Base-by-base conservation (phyloP, 768 basidiomycete genomes). In the Fomitopsis pulvina region DNA sequence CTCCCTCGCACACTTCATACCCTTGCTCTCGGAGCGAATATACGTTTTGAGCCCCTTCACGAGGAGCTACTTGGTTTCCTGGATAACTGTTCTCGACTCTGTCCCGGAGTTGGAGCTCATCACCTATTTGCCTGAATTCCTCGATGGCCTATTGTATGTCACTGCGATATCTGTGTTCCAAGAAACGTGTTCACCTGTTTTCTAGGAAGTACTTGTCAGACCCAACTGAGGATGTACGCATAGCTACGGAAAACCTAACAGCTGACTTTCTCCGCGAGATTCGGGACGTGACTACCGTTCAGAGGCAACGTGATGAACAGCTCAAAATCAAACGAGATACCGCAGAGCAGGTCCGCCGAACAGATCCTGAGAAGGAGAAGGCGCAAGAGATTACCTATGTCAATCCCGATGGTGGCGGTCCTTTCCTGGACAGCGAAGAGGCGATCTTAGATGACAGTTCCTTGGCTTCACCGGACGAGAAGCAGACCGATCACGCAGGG, bases 31-130 rank as follows among this genome's bases (percentile, higher is more conserved):
- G 43, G 95, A 98, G 55, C 78, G 96, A 53, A 92, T 98, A 46
- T 88, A 94, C 59, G 96, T 98, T 56, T 73, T 98, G 63, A 94
- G 86, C 63, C 95, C 96, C 0, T 93, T 95, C 64, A 95, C 96
- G 0, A 74, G 96, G 52, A 95, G 85, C 64, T 98, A 93, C 65
- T 78, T 99, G n/a, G 91, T 96, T 28, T 87, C 88, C 1, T 99
- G 96, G 96, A 90, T 98, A 51, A 90, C 80, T 38, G 89, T 96
- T 3, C 77, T 99, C 40, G 93, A 97, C 62, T 94, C 92, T 18
- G 90, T 98, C 3, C 96, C 96, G 10, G 96, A 99, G 61, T 73
- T 99, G 47, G 95, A 98, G 64, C 77, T 99, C 40, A 87, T 98
- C 41, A 85, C 90, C 24, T 96, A 90, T 68, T 78, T 99, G 28